Percentiles rank a stretch among this genome's conserved stretches.
phyloP scores from a whole-genome alignment of 1,284 basidiomycete species.

The Singerocomus rubriflavus region DNA sequence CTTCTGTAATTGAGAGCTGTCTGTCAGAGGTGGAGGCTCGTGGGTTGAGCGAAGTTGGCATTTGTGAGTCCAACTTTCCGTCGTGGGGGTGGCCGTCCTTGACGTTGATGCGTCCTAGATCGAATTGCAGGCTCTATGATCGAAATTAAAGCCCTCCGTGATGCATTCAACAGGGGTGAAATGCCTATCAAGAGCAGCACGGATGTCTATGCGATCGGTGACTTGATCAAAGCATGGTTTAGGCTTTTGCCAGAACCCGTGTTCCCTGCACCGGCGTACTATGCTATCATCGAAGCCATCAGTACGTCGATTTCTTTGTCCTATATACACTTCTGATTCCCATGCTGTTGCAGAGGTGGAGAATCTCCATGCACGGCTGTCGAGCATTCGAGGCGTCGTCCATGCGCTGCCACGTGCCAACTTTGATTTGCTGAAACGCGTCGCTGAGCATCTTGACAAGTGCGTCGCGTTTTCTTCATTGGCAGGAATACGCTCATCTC shows the following conservation, averaged over 20 bases:
- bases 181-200: slow-evolving; percentile 54
- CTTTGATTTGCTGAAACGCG: slow-evolving; percentile 71
- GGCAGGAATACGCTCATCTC: slow-evolving; percentile 1
- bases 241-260: slow-evolving; percentile 74
- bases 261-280: slow-evolving; percentile 68
- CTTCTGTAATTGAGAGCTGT: slow-evolving; percentile 61
- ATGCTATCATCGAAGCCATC: slow-evolving; percentile 64
- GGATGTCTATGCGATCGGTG: slow-evolving; percentile 79
- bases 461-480: slow-evolving; percentile 32
- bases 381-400: slow-evolving; percentile 61
- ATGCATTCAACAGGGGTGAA: slow-evolving; percentile 72
- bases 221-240: slow-evolving; percentile 81
- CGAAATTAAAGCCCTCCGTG: slow-evolving; percentile 64
- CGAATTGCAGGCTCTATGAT: slow-evolving; percentile 78
- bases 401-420: slow-evolving; percentile 66
- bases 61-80: slow-evolving; percentile 55
- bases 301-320: slow-evolving; percentile 39
- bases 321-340: slow-evolving; percentile 4
- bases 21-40: slow-evolving; percentile 68
- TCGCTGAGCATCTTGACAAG: slow-evolving; percentile 81
- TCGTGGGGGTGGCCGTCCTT: not conserved
- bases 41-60: slow-evolving; percentile 76
- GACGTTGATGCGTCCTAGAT: slow-evolving; percentile 40
- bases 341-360: slow-evolving; percentile 49
- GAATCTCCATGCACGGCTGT: slow-evolving; percentile 63